phyloP scores from a whole-genome alignment of 371 early-diverging fungal species.

The Mucor sp. region DNA sequence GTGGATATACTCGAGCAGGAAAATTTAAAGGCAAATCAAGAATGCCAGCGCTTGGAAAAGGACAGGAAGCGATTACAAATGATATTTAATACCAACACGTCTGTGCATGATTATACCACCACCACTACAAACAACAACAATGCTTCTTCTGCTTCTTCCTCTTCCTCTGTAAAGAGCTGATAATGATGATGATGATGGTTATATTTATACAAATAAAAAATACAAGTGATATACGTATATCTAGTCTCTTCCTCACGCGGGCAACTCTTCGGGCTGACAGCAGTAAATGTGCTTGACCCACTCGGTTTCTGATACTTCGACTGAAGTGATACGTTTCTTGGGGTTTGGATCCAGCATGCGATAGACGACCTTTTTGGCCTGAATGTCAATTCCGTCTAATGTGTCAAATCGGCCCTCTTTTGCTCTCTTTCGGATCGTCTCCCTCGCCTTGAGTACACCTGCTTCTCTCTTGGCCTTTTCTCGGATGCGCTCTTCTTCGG shows the following conservation, averaged over 20 bases:
- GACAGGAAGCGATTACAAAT: conserved; percentile 16
- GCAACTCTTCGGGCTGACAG: conserved; percentile 20
- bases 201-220: neutral
- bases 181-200: neutral
- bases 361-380: conserved; percentile 51
- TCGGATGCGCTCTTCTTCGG: conserved; percentile 13
- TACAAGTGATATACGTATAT: neutral
- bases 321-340: conserved; percentile 51
- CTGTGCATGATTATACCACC: neutral
- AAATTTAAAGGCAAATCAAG: conserved; percentile 24
- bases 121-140: neutral
- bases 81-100: neutral
- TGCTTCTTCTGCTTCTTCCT: neutral
- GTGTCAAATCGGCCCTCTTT: conserved; percentile 43
- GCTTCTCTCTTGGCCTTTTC: conserved; percentile 24
- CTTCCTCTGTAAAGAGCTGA: conserved; percentile 3
- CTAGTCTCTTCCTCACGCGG: neutral
- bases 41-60: conserved; percentile 22
- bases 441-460: conserved; percentile 35
- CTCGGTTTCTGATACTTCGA: conserved; percentile 51
- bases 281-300: conserved; percentile 52
- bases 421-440: conserved; percentile 34
- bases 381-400: conserved; percentile 49
- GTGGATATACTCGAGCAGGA: conserved; percentile 39
- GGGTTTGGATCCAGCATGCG: conserved; percentile 68